These are phyloP conservation scores for Lithospermum erythrorhizon DNA, from an alignment of 257 asterid genomes.

Conservation along the genomic window DNA sequence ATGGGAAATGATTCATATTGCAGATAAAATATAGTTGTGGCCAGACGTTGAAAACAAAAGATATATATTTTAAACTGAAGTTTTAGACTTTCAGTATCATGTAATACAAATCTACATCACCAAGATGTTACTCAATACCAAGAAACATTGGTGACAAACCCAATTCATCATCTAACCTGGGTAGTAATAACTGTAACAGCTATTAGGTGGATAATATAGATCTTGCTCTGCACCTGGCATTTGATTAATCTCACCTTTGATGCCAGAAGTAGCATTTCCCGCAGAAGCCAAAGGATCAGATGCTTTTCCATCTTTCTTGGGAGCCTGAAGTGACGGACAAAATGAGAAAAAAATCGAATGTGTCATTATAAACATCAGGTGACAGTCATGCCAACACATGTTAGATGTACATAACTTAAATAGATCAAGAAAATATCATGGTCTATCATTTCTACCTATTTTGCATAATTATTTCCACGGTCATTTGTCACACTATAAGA, in stretches of 20 bases:
- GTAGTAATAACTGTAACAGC: constrained; percentile 49
- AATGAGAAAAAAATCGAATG: background rate
- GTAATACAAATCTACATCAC: background rate
- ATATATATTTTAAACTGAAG: background rate
- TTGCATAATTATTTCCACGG: background rate
- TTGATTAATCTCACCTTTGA: constrained; percentile 28
- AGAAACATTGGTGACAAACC: constrained; percentile 4
- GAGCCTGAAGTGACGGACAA: constrained; percentile 21
- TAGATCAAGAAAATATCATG: background rate
- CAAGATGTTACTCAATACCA: background rate
- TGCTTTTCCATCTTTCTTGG: constrained; percentile 29
- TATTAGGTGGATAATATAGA: constrained; percentile 41
- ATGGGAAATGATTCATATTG: no score
- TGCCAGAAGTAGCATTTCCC: constrained; percentile 26
- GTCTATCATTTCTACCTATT: background rate
- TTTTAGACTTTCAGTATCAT: no score
- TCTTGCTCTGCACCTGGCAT: constrained; percentile 35
- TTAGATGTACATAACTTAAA: background rate
- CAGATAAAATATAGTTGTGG: no score
- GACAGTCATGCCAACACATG: background rate
- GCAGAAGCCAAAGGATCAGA: constrained; percentile 25
- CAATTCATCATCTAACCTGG: constrained; percentile 35
- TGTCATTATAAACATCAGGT: background rate
- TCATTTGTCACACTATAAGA: no score
- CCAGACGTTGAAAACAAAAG: background rate